Percentiles rank a stretch among this genome's conserved stretches.
These are phyloP conservation scores for Phyllostachys edulis DNA, from an alignment of 176 grass and related monocot species.

Conservation along the genomic window DNA sequence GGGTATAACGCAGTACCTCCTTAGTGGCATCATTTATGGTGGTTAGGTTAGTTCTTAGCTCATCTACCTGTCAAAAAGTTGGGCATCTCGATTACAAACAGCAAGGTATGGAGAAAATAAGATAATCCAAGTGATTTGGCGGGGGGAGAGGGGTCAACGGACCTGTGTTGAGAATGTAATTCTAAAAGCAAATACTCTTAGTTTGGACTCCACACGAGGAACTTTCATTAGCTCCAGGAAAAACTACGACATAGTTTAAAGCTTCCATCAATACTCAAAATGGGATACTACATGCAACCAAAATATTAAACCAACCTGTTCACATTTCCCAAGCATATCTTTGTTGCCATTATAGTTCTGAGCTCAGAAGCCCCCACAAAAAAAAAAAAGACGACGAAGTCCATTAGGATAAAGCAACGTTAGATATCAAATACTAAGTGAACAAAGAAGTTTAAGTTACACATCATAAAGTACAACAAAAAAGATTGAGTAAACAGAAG, in stretches of 20 bases:
- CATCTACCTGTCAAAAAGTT: slow-evolving; percentile 61
- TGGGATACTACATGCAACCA: background rate
- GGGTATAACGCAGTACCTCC: slow-evolving; percentile 52
- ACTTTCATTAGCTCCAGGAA: slow-evolving; percentile 97
- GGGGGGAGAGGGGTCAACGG: background rate
- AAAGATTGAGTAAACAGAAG: slow-evolving; percentile 25
- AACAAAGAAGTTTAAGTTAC: background rate
- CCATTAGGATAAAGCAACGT: slow-evolving; percentile 22
- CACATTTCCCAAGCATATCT: slow-evolving; percentile 96
- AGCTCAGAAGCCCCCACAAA: background rate
- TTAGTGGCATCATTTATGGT: slow-evolving; percentile 87
- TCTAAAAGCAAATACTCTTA: slow-evolving; percentile 96
- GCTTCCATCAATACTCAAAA: slow-evolving; percentile 31
- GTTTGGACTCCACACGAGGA: slow-evolving; percentile 92
- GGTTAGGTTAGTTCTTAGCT: slow-evolving; percentile 69
- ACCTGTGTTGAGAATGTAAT: slow-evolving; percentile 92
- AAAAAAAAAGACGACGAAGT: background rate
- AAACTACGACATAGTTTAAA: slow-evolving; percentile 58
- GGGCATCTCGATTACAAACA: slow-evolving; percentile 19
- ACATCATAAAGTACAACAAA: slow-evolving; percentile 9
- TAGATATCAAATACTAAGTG: slow-evolving; percentile 8
- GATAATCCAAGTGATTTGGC: background rate
- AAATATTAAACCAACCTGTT: slow-evolving; percentile 73
- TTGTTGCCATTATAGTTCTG: slow-evolving; percentile 84
- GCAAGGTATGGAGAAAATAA: slow-evolving; percentile 21